Base-by-base conservation (phyloP, 306 rosid genomes). In the Quercus gilva region DNA sequence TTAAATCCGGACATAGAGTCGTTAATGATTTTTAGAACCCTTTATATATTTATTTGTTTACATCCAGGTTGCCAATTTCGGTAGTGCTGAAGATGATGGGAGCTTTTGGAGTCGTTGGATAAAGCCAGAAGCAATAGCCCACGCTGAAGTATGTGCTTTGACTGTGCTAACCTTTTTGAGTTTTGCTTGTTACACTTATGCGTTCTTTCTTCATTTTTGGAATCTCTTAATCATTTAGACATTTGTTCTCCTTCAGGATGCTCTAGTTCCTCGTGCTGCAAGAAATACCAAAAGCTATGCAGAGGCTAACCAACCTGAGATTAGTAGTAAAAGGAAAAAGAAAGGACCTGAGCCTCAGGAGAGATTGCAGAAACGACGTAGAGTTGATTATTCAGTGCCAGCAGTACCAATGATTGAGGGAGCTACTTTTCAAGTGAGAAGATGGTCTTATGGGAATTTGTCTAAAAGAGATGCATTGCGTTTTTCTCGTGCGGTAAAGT, bases 71-170 rank as follows among this genome's bases (percentile, higher is more conserved):
- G 99, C 99, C 77, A 96, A 90, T 85, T 91, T 96, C 76, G 85
- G 88, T 73, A 91, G 89, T 78, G 92, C 86, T 76, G 98, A 91
- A 89, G 99, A 96, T 79, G 99, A 96, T 91, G 96, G 92, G 60
- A 96, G 96, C 86, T 96, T 96, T 75, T 96, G 99, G 99, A 96
- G 99, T 79, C 97, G 98, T 77, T 90, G 96, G 99, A 96, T 96
- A 87, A 91, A 91, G 87, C 93, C 99, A 6, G 97, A 91, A 17
- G 93, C 98, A 23, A 74, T 91, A 31, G 83, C 87, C 69, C 93
- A 96, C 74, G 99, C 99, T 5, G 97, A 91, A 90, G 99, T 96
- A 86, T 79, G 87, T 87, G 77, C 75, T 79, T 78, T 58, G 20
- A 18, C 45, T 63, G 12, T 57, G 7, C 65, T 79, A 11, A 60